A percentile compares a stretch with the other conserved stretches of the same genome.
These are phyloP conservation scores for Aspergillus ruber DNA, from an alignment of 2,329 filamentous ascomycete species.

Conservation along the genomic window DNA sequence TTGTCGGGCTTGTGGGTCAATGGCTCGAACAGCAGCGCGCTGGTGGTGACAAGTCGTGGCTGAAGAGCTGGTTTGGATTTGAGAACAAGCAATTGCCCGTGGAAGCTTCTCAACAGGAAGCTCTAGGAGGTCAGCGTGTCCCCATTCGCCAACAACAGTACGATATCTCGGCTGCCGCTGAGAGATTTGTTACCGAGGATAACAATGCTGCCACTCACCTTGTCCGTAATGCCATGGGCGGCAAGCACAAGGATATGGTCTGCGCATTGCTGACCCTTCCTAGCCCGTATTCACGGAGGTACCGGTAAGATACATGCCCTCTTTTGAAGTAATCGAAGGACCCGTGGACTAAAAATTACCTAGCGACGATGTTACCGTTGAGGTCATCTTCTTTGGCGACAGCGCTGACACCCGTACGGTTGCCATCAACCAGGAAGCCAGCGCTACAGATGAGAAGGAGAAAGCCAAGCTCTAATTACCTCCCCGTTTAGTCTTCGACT, in stretches of 20 bases:
- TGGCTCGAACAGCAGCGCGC: conserved; percentile 77
- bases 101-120: conserved; percentile 52
- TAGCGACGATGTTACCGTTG: conserved; percentile 90
- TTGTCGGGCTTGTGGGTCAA: conserved; percentile 89
- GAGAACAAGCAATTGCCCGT: conserved; percentile 62
- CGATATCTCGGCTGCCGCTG: conserved; percentile 63
- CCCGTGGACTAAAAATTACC: conserved; percentile 18
- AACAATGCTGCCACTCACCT: conserved; percentile 95
- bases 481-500: no score
- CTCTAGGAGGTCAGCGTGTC: conserved; percentile 62
- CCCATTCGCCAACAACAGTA: conserved; percentile 89
- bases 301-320: conserved; percentile 55
- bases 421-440: conserved; percentile 79
- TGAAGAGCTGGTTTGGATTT: conserved; percentile 62
- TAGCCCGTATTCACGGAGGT: conserved; percentile 82
- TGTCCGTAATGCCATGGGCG: conserved; percentile 88
- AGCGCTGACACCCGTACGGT: conserved; percentile 69
- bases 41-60: conserved; percentile 53
- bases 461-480: conserved; percentile 46
- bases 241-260: conserved; percentile 87
- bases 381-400: conserved; percentile 97
- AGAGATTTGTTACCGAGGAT: conserved; percentile 89
- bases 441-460: conserved; percentile 48
- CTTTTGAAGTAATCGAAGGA: not conserved
- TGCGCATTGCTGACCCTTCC: conserved; percentile 87